Evolutionary conservation across 1,139 yeast species (phyloP), one percentile per base, ranked within the genome.

Genomic region (Lodderomyces margitis): DNA sequence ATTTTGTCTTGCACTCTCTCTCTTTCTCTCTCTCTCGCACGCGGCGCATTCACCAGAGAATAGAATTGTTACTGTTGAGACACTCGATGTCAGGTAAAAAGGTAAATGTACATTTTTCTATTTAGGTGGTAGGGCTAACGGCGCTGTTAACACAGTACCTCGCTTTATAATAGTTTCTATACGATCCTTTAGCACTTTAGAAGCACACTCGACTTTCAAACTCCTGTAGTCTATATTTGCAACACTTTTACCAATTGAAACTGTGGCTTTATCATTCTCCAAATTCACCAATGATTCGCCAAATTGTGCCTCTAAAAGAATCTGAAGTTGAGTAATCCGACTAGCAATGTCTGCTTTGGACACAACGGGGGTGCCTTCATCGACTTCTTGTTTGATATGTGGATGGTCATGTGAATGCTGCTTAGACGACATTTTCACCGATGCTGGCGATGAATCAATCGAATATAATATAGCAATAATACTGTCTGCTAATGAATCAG

Each of bases 401-500:
- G 50, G 28, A 49, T 72, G 75, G 10, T 55, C 57, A 53, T 80
- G 86, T 5, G 63, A 53, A 53, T 84, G 83, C 1, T 70, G 55
- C 42, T 74, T 73, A 3, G 95, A 80, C 10, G 95, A 81, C 47
- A 88, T 61, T 56, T 89, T 92, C 21, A 92, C 96, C 4, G 97
- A 87, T 0, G 96, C 95, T 3, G 97, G 97, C 0, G 96, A 83
- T 0, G 96, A 83, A 58, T 92, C 98, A 34, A 92, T 94, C 34
- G 96, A 87, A 59, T 92, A 75, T 28, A 92, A 66, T 35, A 92
- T 88, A 1, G 97, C 96, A 46, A 94, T 77, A 2, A 89, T 87
- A 34, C 97, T 84, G 57, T 92, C 99, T 0, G 98, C 98, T 52
- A 92, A 79, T 0, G 97, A 85, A 55, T 92, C 98, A 42, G 88